Evolutionary conservation across 2,329 filamentous ascomycete species (phyloP), one percentile per base, ranked within the genome.

Genomic region (Myriosclerotinia duriaeana): DNA sequence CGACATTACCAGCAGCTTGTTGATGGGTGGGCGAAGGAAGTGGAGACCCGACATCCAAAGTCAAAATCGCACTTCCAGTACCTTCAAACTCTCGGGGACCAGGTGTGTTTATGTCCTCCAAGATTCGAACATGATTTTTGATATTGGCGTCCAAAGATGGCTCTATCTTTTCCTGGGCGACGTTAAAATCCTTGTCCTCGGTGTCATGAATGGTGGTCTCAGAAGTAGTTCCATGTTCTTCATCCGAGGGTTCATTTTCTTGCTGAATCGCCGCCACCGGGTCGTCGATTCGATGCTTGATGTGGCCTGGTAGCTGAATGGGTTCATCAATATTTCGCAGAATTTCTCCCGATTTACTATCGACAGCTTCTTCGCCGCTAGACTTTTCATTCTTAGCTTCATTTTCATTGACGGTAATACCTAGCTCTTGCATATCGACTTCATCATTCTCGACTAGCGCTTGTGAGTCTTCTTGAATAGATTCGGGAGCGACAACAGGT

Each of bases 11-110:
- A 53, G 9, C 6, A 46, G 36, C 20, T 4, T 36, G 12, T 56
- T n/a, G 34, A 64, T 46, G 2, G 15, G 17, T 56, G 3, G 61
- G 52, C 1, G 61, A 64, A 22, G 52, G 50, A 11, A 55, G 50
- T 26, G 61, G 61, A 14, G 52, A 56, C 14, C 61, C 50, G 42
- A 64, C 38, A 38, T 64, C 38, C 52, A 56, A 36, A 54, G 20
- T 64, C 20, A 64, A 56, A 14, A 17, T n/a, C 14, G 52, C 61
- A 26, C 53, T 40, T 46, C 52, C 61, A 42, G 52, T 36, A 14
- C 61, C 61, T 26, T 64, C 61, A 22, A 38, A 46, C 5, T 64
- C 50, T 26, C 34, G 17, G 8, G 50, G 52, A 0, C 20, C 61
- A 46, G 61, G 20, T 26, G 46, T 36, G 6, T n/a, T 7, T 22